Evolutionary conservation across 148 eudicot genomes (phyloP).

Genomic region (Amaranthus palmeri): DNA sequence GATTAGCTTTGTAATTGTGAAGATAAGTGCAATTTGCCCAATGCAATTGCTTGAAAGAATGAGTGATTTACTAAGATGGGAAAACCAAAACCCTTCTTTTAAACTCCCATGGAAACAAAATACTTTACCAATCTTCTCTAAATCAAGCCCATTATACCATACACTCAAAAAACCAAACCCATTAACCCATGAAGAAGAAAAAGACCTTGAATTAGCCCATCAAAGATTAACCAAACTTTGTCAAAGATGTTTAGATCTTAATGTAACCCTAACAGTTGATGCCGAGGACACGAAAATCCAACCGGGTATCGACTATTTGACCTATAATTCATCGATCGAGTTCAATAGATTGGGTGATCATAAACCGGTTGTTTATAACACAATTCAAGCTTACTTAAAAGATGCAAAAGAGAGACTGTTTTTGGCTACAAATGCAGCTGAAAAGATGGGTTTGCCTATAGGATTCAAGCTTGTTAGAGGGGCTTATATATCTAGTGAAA

Average conservation of each 20-base stretch:
- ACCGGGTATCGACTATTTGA: constrained; percentile 80
- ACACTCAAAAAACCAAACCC: constrained; percentile 60
- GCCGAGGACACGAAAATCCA: constrained; percentile 83
- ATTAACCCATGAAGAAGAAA: constrained; percentile 61
- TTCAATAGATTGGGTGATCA: constrained; percentile 33
- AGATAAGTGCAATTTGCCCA: constrained; percentile 82
- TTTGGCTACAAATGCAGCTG: constrained; percentile 41
- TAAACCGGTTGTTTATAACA: constrained; percentile 50
- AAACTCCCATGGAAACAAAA: constrained; percentile 82
- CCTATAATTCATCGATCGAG: constrained; percentile 57
- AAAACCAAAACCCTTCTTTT: constrained; percentile 45
- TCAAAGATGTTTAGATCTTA: constrained; percentile 42
- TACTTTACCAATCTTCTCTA: constrained; percentile 54
- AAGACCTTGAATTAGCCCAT: constrained; percentile 55
- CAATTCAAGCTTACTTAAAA: constrained; percentile 75
- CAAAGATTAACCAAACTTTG: constrained; percentile 49
- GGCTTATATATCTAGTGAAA: constrained; percentile 80
- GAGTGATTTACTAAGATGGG: constrained; percentile 86
- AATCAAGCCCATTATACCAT: constrained; percentile 81
- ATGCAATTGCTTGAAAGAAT: constrained; percentile 42
- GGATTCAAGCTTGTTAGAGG: constrained; percentile 92
- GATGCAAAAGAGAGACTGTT: constrained; percentile 67
- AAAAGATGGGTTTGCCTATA: constrained; percentile 59
- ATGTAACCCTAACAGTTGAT: constrained; percentile 72
- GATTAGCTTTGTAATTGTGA: constrained; percentile 80